Evolutionary conservation across 1,284 basidiomycete species (phyloP).

Genomic region (Cutaneotrichosporon cyanovorans): DNA sequence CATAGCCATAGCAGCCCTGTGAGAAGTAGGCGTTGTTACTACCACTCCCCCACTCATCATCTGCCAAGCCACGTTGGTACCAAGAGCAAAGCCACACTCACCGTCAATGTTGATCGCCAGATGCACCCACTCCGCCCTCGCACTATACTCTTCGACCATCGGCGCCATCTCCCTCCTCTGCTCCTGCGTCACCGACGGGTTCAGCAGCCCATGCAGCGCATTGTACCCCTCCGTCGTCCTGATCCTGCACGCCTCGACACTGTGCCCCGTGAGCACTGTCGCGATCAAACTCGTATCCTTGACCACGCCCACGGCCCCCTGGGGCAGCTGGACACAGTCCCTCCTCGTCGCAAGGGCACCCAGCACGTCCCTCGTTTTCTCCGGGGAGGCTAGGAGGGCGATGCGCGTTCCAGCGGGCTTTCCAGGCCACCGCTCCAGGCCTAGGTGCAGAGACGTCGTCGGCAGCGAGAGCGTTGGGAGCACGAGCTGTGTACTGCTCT

Average conservation of each 20-base stretch:
- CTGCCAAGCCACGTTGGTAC: too few species aligned
- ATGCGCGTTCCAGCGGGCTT: constrained; percentile 15
- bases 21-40: too few species aligned
- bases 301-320: constrained; percentile 25
- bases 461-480: constrained; percentile 35
- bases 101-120: constrained; percentile 19
- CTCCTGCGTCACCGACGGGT: constrained; percentile 16
- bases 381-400: constrained; percentile 22
- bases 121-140: constrained; percentile 24
- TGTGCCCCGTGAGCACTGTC: constrained; percentile 20
- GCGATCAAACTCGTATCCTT: constrained; percentile 13
- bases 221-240: constrained; percentile 20
- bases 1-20: too few species aligned
- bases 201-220: constrained; percentile 23
- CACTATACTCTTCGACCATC: constrained; percentile 21
- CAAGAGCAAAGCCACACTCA: too few species aligned
- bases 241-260: too few species aligned
- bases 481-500: constrained; percentile 28
- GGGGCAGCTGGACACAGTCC: constrained; percentile 26
- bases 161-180: constrained; percentile 19
- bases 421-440: constrained; percentile 21
- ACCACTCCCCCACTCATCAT: too few species aligned
- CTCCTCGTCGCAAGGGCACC: constrained; percentile 18
- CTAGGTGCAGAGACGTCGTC: constrained; percentile 31
- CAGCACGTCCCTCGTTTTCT: constrained; percentile 21